Conservation (phyloP, 2,329 filamentous ascomycete species). For the Neonectria magnoliae region DNA sequence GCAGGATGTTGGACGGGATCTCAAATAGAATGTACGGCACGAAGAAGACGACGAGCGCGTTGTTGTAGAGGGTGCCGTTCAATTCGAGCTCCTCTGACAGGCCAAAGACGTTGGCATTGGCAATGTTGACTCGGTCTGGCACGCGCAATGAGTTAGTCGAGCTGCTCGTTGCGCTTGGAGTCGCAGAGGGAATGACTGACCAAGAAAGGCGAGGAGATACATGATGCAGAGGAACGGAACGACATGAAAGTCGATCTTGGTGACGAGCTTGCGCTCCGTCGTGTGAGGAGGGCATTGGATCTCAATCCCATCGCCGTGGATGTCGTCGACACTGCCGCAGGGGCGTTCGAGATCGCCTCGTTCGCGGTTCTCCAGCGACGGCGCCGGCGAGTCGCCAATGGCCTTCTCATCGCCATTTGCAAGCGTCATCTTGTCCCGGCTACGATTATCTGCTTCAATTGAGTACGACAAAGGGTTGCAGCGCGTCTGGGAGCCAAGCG, state of each 20-base stretch:
- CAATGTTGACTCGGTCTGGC: slow-evolving; percentile 77
- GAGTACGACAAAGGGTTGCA: slow-evolving; percentile 1
- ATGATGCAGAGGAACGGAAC: slow-evolving; percentile 78
- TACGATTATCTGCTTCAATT: slow-evolving; percentile 6
- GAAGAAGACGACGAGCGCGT: slow-evolving; percentile 82
- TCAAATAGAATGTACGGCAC: slow-evolving; percentile 78
- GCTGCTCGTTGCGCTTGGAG: neutral
- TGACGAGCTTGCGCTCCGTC: slow-evolving; percentile 72
- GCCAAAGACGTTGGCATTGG: slow-evolving; percentile 77
- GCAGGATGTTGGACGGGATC: slow-evolving; percentile 73
- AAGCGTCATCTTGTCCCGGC: slow-evolving; percentile 28
- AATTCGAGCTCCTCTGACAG: slow-evolving; percentile 72
- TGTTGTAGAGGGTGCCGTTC: slow-evolving; percentile 72
- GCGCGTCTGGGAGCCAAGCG: neutral
- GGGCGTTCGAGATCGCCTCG: slow-evolving; percentile 35
- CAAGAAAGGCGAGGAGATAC: slow-evolving; percentile 76
- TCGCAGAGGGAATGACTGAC: slow-evolving; percentile 39
- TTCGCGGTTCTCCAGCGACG: slow-evolving; percentile 21
- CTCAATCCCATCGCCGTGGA: slow-evolving; percentile 35
- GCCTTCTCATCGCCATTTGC: slow-evolving; percentile 29
- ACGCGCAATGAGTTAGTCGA: neutral
- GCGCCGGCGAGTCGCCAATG: slow-evolving; percentile 33
- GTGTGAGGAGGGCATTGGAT: slow-evolving; percentile 61
- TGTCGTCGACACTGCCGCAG: slow-evolving; percentile 13
- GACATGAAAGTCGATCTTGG: slow-evolving; percentile 76